phyloP scores from a whole-genome alignment of 495 filamentous ascomycete species.

The Hypoxylon trugodes region DNA sequence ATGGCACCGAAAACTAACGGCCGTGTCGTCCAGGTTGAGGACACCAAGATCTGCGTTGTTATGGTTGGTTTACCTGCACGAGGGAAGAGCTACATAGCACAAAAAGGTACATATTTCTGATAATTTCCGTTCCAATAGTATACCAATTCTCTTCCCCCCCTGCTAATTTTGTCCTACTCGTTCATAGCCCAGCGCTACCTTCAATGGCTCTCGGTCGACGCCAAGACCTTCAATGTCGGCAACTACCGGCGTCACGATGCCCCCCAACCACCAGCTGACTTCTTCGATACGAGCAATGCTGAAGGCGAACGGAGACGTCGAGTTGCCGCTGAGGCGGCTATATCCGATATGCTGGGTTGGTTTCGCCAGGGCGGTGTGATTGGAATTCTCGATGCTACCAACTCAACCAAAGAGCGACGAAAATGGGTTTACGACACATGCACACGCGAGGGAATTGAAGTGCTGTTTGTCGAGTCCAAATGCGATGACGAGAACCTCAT shows the following conservation, averaged over 20 bases:
- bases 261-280: constrained; percentile 85
- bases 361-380: constrained; percentile 81
- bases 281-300: constrained; percentile 87
- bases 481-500: constrained; percentile 95
- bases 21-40: constrained; percentile 77
- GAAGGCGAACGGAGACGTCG: constrained; percentile 90
- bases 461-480: constrained; percentile 93
- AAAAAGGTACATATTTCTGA: constrained; percentile 96
- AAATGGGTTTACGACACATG: constrained; percentile 88
- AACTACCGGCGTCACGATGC: constrained; percentile 88
- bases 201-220: constrained; percentile 91
- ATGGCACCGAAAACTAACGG: constrained; percentile 59
- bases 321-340: constrained; percentile 87
- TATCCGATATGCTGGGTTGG: constrained; percentile 92
- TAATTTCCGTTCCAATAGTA: constrained; percentile 7
- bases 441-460: constrained; percentile 77
- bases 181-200: constrained; percentile 88
- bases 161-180: constrained; percentile 22
- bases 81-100: constrained; percentile 96
- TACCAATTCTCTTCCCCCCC: background rate
- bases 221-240: constrained; percentile 95
- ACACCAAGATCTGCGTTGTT: constrained; percentile 95
- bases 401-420: constrained; percentile 87
- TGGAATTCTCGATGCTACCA: constrained; percentile 93
- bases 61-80: constrained; percentile 97